These are phyloP conservation scores for Filobasidium wieringae DNA, from an alignment of 768 basidiomycete species.

Conservation along the genomic window DNA sequence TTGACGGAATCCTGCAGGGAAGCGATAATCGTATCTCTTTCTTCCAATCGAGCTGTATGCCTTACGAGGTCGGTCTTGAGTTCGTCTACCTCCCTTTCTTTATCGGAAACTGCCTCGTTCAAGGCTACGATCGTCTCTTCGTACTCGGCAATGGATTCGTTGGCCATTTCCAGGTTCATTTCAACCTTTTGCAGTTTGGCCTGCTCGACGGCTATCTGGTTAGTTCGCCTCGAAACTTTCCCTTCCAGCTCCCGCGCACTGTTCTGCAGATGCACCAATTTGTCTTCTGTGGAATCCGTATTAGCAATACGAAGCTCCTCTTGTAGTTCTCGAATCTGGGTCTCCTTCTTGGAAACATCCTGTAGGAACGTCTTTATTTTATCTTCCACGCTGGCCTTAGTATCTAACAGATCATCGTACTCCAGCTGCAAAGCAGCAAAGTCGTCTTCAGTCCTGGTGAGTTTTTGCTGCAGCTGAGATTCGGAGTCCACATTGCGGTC, in stretches of 20 bases:
- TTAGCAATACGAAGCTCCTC: neutral
- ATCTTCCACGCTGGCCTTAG: neutral
- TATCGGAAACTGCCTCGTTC: neutral
- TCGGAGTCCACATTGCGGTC: neutral
- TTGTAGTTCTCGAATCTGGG: neutral
- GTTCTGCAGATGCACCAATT: neutral
- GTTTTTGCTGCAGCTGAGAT: neutral
- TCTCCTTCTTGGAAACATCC: neutral
- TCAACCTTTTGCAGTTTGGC: slow-evolving; percentile 11
- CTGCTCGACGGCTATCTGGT: slow-evolving; percentile 12
- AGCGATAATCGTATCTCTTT: too few species aligned
- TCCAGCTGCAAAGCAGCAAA: neutral
- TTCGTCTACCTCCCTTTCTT: neutral
- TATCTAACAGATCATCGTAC: neutral
- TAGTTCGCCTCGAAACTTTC: slow-evolving; percentile 10
- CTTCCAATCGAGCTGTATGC: too few species aligned
- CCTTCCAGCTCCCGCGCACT: neutral
- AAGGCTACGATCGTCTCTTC: neutral
- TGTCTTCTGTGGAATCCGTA: slow-evolving; percentile 2
- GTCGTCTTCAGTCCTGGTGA: neutral
- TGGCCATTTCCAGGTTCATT: slow-evolving; percentile 11
- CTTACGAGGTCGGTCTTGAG: too few species aligned
- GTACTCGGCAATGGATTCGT: slow-evolving; percentile 6
- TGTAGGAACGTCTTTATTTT: too few species aligned
- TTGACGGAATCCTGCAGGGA: too few species aligned